Evolutionary conservation across 2,329 filamentous ascomycete species (phyloP).

Genomic region (Paraconiothyrium brasiliense): DNA sequence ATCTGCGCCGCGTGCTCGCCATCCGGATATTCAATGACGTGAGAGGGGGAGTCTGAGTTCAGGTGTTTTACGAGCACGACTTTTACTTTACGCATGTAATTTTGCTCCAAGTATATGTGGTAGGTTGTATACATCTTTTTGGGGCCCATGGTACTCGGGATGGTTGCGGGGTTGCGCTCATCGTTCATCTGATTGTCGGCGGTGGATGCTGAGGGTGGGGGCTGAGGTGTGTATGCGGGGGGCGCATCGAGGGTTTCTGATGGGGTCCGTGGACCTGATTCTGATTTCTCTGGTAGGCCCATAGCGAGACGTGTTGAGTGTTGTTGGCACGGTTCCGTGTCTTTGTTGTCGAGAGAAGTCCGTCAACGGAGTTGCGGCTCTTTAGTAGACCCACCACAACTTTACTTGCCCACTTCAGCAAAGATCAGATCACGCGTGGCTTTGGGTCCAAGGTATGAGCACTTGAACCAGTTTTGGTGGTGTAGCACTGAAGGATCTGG

Average conservation of each 20-base stretch:
- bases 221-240: constrained; percentile 3
- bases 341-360: background rate
- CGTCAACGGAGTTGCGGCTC: background rate
- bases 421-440: too few relatives aligned
- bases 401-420: too few relatives aligned
- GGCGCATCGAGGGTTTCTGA: background rate
- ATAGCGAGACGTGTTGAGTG: background rate
- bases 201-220: background rate
- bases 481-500: too few relatives aligned
- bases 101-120: constrained; percentile 10
- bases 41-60: background rate
- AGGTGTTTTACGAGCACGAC: background rate
- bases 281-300: background rate
- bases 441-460: too few relatives aligned
- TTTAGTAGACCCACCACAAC: too few relatives aligned
- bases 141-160: constrained; percentile 1
- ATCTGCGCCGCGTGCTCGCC: background rate
- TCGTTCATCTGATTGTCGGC: background rate
- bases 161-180: constrained; percentile 8
- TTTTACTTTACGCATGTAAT: constrained; percentile 2
- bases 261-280: background rate
- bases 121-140: constrained; percentile 4
- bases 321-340: too few relatives aligned
- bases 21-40: constrained; percentile 1
- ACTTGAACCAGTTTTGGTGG: too few relatives aligned